Evolutionary conservation across 2,329 filamentous ascomycete genomes (phyloP), one percentile per base, ranked within the genome.

Genomic region (Pseudogymnoascus pannorum): DNA sequence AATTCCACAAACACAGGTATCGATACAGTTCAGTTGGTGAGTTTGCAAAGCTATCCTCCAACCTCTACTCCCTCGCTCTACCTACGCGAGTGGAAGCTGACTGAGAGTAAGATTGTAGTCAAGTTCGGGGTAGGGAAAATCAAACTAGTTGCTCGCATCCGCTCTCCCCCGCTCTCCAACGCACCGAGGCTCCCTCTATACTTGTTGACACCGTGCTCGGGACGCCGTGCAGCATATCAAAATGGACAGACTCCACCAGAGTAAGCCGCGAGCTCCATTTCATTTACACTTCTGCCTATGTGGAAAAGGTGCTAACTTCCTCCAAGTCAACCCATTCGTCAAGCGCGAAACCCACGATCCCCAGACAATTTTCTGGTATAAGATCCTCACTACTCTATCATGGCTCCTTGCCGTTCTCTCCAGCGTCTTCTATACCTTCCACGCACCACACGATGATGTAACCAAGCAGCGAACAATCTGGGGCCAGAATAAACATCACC

Each of bases 321-420:
- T 5, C 54, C 29, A 64, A 89, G 87, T 84, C 72, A 94, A 94
- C 73, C 90, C 90, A 26, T 94, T 94, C 76, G 78, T 82, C 63
- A 86, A 81, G 74, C 85, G 85, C 69, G 87, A 92, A 63, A 79
- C 83, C 16, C 86, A 91, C 71, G 80, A 80, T 64, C 74, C 76
- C 29, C 77, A 78, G 64, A 79, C 85, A 58, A 77, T 96, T 68
- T 78, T 84, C 66, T 79, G 84, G 35, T 94, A 94, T 81, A 92
- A 91, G 74, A 75, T 91, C 72, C 76, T 92, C 64, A 90, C 89
- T 3, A 80, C 87, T 44, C 64, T 91, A 58, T 87, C 86, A 35
- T 96, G 90, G 87, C 75, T 91, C 26, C 75, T 95, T 48, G 83
- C 91, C 38, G 77, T 94, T 60, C 73, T 91, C 68, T 80, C 86